Evolutionary conservation across 306 rosid genomes (phyloP).

Genomic region (Quercus aquifolioides): DNA sequence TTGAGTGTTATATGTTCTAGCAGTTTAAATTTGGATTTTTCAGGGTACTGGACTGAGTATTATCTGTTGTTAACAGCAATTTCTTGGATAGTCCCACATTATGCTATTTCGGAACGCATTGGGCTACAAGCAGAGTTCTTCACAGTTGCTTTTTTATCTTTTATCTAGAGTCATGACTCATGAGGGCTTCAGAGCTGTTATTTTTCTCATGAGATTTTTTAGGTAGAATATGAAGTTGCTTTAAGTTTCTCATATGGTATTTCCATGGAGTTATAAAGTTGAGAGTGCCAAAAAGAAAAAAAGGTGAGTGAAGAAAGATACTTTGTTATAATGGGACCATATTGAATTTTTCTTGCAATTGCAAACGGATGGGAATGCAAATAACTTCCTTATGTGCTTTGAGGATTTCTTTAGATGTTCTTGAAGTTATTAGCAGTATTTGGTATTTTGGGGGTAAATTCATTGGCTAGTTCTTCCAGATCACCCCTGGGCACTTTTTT

Average conservation of each 20-base stretch:
- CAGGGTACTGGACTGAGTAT: not conserved
- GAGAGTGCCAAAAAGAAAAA: too few relatives aligned
- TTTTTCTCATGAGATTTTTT: not conserved
- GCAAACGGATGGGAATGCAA: not conserved
- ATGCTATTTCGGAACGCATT: not conserved
- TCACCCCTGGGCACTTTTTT: not conserved
- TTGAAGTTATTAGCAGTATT: not conserved
- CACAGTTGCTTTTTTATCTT: not conserved
- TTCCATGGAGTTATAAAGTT: not conserved
- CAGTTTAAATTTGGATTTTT: too few relatives aligned
- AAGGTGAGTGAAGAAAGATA: too few relatives aligned
- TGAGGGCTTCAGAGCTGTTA: not conserved
- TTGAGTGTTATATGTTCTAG: not conserved
- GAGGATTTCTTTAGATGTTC: not conserved
- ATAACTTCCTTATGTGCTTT: not conserved
- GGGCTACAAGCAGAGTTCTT: not conserved
- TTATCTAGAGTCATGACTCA: not conserved
- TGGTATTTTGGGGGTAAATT: not conserved
- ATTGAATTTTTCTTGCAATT: not conserved
- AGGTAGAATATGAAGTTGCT: not conserved
- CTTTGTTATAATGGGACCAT: not conserved
- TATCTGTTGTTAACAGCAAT: not conserved
- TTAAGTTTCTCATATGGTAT: not conserved
- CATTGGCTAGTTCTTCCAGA: not conserved
- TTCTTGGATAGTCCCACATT: not conserved